These are phyloP conservation scores for Taiozyma onychis DNA, from an alignment of 1,139 yeast genomes.

Conservation along the genomic window DNA sequence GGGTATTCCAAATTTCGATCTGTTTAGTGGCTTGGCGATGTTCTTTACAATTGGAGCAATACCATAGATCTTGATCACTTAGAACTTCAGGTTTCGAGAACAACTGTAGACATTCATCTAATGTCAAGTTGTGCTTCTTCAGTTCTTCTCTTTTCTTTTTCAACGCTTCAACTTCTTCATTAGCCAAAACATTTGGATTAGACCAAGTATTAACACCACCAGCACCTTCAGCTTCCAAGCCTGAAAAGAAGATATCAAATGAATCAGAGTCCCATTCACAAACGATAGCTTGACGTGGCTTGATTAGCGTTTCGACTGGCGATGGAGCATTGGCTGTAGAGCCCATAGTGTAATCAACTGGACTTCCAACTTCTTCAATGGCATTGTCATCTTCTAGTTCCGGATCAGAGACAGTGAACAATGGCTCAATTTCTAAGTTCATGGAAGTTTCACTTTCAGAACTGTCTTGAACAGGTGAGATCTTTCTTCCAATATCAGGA, in stretches of 20 bases:
- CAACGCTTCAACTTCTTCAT: conserved; percentile 46
- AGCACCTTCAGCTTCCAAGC: conserved; percentile 32
- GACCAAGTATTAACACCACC: conserved; percentile 48
- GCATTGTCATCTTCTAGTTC: conserved; percentile 4
- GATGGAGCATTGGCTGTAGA: neutral
- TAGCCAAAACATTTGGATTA: conserved; percentile 42
- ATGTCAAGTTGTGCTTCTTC: conserved; percentile 47
- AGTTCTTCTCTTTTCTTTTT: conserved; percentile 34
- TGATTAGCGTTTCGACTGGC: neutral
- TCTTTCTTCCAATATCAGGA: neutral
- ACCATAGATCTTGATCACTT: conserved; percentile 91
- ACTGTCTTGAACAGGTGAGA: neutral
- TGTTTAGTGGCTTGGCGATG: conserved; percentile 90
- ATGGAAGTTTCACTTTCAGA: neutral
- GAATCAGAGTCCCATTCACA: conserved; percentile 63
- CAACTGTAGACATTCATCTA: conserved; percentile 68
- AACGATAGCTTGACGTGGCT: conserved; percentile 44
- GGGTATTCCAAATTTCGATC: conserved; percentile 86
- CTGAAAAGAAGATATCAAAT: conserved; percentile 46
- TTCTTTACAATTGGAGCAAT: conserved; percentile 83
- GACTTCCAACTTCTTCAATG: neutral
- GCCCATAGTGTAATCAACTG: neutral
- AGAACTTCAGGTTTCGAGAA: conserved; percentile 82
- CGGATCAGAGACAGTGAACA: neutral
- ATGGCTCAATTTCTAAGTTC: neutral